These are phyloP conservation scores for Globisporangium recalcitrans DNA, from an alignment of 352 stramenopile genomes.

Conservation along the genomic window DNA sequence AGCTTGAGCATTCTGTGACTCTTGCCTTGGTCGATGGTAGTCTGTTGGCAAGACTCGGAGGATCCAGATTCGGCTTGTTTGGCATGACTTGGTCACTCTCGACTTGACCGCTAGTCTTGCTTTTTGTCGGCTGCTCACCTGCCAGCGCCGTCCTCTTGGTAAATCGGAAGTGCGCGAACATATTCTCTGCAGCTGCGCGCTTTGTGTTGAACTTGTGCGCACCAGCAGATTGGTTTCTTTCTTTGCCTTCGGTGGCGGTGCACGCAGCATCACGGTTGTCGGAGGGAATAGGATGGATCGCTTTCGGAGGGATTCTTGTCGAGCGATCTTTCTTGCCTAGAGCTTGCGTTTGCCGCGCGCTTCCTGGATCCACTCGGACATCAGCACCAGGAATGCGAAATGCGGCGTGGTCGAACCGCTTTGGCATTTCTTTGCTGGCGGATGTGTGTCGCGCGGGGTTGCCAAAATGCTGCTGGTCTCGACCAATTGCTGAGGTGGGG, in stretches of 20 bases:
- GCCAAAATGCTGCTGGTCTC: background rate
- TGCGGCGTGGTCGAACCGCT: background rate
- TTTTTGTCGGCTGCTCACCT: background rate
- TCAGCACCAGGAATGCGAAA: background rate
- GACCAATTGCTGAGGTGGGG: background rate
- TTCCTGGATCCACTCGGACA: background rate
- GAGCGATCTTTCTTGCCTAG: background rate
- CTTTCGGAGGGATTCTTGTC: background rate
- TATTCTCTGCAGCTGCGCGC: slow-evolving; percentile 6
- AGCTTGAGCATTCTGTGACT: background rate
- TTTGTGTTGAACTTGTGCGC: background rate
- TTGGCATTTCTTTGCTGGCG: background rate
- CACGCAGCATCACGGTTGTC: background rate
- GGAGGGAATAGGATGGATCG: background rate
- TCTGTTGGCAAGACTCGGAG: background rate
- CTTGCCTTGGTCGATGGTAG: background rate
- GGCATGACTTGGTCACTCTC: background rate
- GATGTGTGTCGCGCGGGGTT: background rate
- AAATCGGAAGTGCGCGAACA: slow-evolving; percentile 18
- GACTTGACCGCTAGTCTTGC: background rate
- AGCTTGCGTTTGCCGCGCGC: background rate
- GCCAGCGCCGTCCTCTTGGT: background rate
- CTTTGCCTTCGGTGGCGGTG: background rate
- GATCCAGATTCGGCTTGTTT: background rate
- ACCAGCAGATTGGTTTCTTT: background rate